Base-by-base conservation (phyloP, 192 early-diverging fungal species). In the Backusella morwellensis region DNA sequence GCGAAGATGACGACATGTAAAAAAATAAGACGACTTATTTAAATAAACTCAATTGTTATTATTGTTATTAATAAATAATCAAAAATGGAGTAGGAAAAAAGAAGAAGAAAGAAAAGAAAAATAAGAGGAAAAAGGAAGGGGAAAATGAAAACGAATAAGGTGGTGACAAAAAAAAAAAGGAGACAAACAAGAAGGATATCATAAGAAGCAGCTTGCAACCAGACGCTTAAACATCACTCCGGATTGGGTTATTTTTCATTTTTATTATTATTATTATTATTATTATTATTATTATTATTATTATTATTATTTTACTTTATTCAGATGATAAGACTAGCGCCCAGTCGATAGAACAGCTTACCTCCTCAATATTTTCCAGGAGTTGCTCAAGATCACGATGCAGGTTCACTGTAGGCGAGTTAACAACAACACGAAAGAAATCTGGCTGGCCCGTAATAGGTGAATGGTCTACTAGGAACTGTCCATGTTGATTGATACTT, bases 341-440 rank as follows among this genome's bases (percentile, higher is more conserved):
- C 76, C 75, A 79, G 29, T 79, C 78, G 68, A 75, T 70, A 14
- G 56, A 63, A 34, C 80, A 40, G 19, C 88, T 86, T 6, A 83
- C 79, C 6, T 74, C 50, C 76, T 93, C 90, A 73, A 94, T 90
- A n/a, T 80, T 80, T 8, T 86, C 79, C 23, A 92, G 77, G 0
- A 94, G 47, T 23, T 54, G 73, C 4, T 73, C 73, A 38, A 93
- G 78, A 76, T 90, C 81, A 47, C 80, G 70, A 50, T 81, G 67
- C 21, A 90, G 86, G 12, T 82, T 78, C 21, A 86, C 79, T n/a
- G 87, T 84, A 9, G 93, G 92, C 23, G 86, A 86, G 84, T 95
- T 93, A 29, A 93, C 74, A 5, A 92, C 89, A 8, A 95, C 80
- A 41, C 95, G 86, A 79, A 94, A 92, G 75, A 96, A 96, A 11